phyloP scores from a whole-genome alignment of 2,329 filamentous ascomycete genomes.

The Erysiphe neolycopersici region DNA sequence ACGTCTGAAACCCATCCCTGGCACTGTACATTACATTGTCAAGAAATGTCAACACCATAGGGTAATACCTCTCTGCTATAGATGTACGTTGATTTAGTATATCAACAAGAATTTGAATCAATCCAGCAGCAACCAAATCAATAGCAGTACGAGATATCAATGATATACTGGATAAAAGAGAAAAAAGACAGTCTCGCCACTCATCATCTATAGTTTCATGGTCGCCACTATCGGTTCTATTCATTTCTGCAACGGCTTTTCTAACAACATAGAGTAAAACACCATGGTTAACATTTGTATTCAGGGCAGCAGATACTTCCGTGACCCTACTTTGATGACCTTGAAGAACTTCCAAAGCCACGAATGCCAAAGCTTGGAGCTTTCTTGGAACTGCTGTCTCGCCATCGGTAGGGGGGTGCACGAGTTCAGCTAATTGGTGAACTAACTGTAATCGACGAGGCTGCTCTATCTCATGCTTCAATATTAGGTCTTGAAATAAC shows the following conservation, averaged over 20 bases:
- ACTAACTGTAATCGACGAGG: constrained; percentile 69
- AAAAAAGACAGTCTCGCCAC: constrained; percentile 76
- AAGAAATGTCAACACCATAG: constrained; percentile 62
- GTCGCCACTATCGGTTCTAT: constrained; percentile 28
- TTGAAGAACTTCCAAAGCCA: constrained; percentile 61
- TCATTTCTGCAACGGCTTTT: constrained; percentile 68
- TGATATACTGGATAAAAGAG: constrained; percentile 59
- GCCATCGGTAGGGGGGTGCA: constrained; percentile 54
- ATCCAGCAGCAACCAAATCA: constrained; percentile 65
- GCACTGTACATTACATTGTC: constrained; percentile 71
- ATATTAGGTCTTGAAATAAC: constrained; percentile 61
- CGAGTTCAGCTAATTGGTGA: constrained; percentile 75
- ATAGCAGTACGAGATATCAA: constrained; percentile 48
- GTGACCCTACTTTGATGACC: constrained; percentile 48
- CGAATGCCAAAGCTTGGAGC: constrained; percentile 59
- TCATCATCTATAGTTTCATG: constrained; percentile 47
- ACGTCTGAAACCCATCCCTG: constrained; percentile 56
- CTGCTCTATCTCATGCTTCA: constrained; percentile 72
- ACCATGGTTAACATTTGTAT: constrained; percentile 87
- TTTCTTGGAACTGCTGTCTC: constrained; percentile 41
- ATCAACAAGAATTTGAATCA: constrained; percentile 76
- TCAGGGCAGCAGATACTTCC: constrained; percentile 75
- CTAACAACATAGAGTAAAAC: constrained; percentile 79
- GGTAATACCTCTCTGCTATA: constrained; percentile 60
- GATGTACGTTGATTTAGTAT: constrained; percentile 59